phyloP scores from a whole-genome alignment of 176 grass and related monocot species.

The Musa schizocarpa region DNA sequence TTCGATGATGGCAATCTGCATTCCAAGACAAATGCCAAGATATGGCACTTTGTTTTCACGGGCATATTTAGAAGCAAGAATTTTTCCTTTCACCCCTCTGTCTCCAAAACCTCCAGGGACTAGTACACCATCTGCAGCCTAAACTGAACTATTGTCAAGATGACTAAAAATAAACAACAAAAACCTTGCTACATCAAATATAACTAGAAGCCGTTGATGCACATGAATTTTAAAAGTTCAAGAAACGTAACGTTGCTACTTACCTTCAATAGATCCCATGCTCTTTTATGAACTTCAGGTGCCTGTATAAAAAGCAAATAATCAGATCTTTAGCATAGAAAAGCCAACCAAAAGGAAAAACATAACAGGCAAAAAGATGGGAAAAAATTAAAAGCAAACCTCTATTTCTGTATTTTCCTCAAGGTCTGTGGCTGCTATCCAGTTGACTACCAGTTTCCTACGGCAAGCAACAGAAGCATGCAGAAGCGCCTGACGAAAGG shows the following conservation, averaged over 20 bases:
- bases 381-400: slow-evolving; percentile 37
- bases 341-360: background rate
- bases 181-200: background rate
- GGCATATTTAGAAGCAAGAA: slow-evolving; percentile 93
- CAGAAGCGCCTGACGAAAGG: slow-evolving; percentile 30
- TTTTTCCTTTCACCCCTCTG: slow-evolving; percentile 90
- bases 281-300: slow-evolving; percentile 60
- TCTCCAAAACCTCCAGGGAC: slow-evolving; percentile 97
- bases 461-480: slow-evolving; percentile 43
- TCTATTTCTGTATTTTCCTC: slow-evolving; percentile 42
- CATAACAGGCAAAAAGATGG: background rate
- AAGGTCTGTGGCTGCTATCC: slow-evolving; percentile 38
- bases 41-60: slow-evolving; percentile 89
- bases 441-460: slow-evolving; percentile 38
- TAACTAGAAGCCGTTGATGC: slow-evolving; percentile 14
- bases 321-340: background rate
- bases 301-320: slow-evolving; percentile 37
- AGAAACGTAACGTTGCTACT: slow-evolving; percentile 10
- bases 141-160: slow-evolving; percentile 17
- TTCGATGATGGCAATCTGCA: slow-evolving; percentile 94
- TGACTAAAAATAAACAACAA: background rate
- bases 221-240: background rate
- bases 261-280: slow-evolving; percentile 88
- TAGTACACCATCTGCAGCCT: slow-evolving; percentile 87
- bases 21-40: slow-evolving; percentile 93